Evolutionary conservation across 768 basidiomycete genomes (phyloP), one percentile per base, ranked within the genome.

Genomic region (Baorangia bicolor): DNA sequence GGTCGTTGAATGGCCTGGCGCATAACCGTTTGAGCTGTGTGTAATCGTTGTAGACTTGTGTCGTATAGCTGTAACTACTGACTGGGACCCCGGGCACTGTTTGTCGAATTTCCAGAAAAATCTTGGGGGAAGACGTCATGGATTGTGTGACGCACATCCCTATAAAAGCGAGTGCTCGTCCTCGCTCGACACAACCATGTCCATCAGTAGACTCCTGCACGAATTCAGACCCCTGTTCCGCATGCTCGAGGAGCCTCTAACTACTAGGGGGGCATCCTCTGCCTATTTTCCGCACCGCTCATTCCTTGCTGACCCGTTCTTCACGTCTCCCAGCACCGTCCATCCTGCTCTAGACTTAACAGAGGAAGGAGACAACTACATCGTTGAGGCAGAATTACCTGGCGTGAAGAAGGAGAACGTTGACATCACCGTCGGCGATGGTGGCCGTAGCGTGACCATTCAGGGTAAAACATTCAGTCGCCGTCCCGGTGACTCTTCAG

Each of bases 1-100:
- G 80, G 91, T 94, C 9, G 90, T 93, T 28, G 90, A 91, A 68
- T 91, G 86, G 82, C 90, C 90, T 33, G 78, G 80, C 23, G 44
- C 69, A 53, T 55, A 44, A 55, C 16, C 10, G 3, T 38, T 20
- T 50, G 25, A 20, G 39, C 12, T 37, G 20, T 41, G 14, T 50
- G 20, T 41, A 48, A 7, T 13, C n/a, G 10, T 14, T 30, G 49
- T 44, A 30, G 28, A 30, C 8, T 30, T 16, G 39, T n/a, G n/a
- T 49, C 44, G 47, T 35, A 27, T 18, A 42, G n/a, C 12, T 13
- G 38, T 33, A 42, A 38, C 51, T 16, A 33, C 11, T 28, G 12
- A 23, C 10, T 21, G 18, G 51, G 61, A 65, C 64, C 66, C 67
- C 55, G 25, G 51, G 7, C 18, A 63, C 47, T 53, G 30, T 25